Conservation (phyloP, 208 protist species). For the Naegleria lovaniensis region DNA sequence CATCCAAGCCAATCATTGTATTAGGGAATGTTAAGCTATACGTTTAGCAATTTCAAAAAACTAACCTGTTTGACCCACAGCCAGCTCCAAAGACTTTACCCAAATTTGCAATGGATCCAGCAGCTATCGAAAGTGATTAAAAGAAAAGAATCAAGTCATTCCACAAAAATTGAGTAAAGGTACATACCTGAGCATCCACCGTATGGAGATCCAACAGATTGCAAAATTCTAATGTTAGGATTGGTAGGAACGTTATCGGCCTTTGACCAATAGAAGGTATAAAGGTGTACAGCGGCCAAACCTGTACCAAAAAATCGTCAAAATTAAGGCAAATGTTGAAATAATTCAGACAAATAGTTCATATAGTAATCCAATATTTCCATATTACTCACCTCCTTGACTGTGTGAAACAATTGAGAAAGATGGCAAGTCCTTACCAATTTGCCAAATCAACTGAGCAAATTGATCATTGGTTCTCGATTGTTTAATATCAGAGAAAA, state of each 20-base stretch:
- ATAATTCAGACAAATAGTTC: too few relatives aligned
- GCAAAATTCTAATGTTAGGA: conserved; percentile 33
- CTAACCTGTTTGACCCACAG: conserved; percentile 30
- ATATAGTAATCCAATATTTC: too few relatives aligned
- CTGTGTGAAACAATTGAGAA: conserved; percentile 41
- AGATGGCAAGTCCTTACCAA: conserved; percentile 5
- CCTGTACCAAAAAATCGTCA: too few relatives aligned
- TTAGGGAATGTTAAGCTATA: too few relatives aligned
- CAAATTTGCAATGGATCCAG: conserved; percentile 39
- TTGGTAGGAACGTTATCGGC: not conserved
- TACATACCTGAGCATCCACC: conserved; percentile 34
- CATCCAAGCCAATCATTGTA: too few relatives aligned
- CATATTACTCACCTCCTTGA: too few relatives aligned
- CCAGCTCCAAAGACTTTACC: conserved; percentile 25
- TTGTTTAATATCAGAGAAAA: conserved; percentile 29
- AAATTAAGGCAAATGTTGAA: too few relatives aligned
- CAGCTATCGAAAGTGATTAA: too few relatives aligned
- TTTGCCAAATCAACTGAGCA: conserved; percentile 28
- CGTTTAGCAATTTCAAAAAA: too few relatives aligned
- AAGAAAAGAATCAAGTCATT: too few relatives aligned
- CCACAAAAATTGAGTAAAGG: too few relatives aligned
- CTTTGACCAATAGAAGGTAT: conserved; percentile 41
- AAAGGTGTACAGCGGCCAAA: conserved; percentile 37
- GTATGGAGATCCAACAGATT: conserved; percentile 50
- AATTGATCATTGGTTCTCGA: conserved; percentile 35